Evolutionary conservation across 78 protist genomes (phyloP), one percentile per base, ranked within the genome.

Genomic region (Mastigamoeba balamuthi): DNA sequence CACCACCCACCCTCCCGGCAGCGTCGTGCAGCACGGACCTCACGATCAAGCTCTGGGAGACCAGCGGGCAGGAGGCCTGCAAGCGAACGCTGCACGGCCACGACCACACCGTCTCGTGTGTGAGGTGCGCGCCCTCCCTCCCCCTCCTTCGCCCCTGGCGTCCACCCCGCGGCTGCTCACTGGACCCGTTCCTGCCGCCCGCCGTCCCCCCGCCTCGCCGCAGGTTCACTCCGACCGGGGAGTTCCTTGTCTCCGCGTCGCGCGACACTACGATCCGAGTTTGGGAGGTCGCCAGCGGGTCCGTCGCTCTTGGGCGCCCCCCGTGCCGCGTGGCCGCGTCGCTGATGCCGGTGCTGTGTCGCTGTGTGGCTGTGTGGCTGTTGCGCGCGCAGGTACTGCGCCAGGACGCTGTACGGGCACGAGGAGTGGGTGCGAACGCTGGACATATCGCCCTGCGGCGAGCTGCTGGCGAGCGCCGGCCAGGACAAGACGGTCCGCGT

Each of bases 391-490:
- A 70, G 77, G 7, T 86, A 87, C 38, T 90, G 91, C 39, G 53
- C 63, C 6, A 74, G 66, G 58, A 90, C 90, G 17, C 41, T 87
- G 53, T 33, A 66, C 4, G 94, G 92, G 7, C 94, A 90, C 69
- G 69, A 53, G 1, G 94, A 90, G 27, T 91, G 92, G 95, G 95
- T 91, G 7, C 67, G 95, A n/a, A 33, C 39, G 88, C 91, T 2
- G 29, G 44, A 25, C 58, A 66, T 27, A 53, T 86, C 33, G 88
- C 84, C 1, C 35, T 75, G 8, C 75, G 88, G 36, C 72, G 85
- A 1, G 76, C 63, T 36, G 95, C 87, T 53, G 74, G 69, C 29
- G 67, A 40, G 23, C 28, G 88, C 74, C 35, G 72, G 74, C 7
- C 83, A 78, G 65, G 88, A 84, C 71, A 84, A 91, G 82, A 71